Conservation (phyloP, 1,284 basidiomycete genomes). For the Ustilago loliicola region DNA sequence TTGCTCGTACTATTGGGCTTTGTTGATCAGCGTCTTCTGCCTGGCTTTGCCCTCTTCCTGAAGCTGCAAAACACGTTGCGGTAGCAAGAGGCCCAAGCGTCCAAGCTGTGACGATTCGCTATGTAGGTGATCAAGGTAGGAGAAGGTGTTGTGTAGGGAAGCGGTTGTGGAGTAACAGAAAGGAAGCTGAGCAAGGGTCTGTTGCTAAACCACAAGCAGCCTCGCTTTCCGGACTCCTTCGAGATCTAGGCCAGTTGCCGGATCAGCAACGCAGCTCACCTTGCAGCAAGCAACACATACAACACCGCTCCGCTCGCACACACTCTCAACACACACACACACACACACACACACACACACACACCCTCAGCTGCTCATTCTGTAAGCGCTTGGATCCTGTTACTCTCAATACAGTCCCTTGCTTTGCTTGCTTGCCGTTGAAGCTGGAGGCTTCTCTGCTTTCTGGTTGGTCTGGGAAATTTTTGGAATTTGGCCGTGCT, state of each 20-base stretch:
- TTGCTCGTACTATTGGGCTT: not conserved
- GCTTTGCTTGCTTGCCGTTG: not conserved
- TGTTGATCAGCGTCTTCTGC: not conserved
- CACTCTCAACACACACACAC: constrained; percentile 5
- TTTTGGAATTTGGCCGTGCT: constrained; percentile 11
- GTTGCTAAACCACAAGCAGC: not conserved
- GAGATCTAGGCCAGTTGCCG: constrained; percentile 31
- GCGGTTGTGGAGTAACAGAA: constrained; percentile 1
- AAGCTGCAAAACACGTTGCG: not conserved
- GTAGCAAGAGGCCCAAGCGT: not conserved
- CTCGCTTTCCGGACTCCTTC: constrained; percentile 22
- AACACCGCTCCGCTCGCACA: no score
- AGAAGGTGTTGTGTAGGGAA: constrained; percentile 8
- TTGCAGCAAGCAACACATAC: constrained; percentile 16
- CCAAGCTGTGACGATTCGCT: not conserved
- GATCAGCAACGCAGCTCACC: constrained; percentile 40
- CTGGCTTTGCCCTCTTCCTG: not conserved
- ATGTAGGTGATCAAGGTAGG: constrained; percentile 22
- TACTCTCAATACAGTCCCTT: not conserved
- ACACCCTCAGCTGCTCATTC: constrained; percentile 1
- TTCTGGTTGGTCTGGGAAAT: constrained; percentile 16
- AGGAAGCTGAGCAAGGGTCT: constrained; percentile 13
- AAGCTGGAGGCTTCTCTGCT: not conserved
- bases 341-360: constrained; percentile 13
- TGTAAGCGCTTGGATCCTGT: constrained; percentile 9